Evolutionary conservation across 169 alveolate species (phyloP), one percentile per base, ranked within the genome.

Genomic region (Plasmodium chabaudi): DNA sequence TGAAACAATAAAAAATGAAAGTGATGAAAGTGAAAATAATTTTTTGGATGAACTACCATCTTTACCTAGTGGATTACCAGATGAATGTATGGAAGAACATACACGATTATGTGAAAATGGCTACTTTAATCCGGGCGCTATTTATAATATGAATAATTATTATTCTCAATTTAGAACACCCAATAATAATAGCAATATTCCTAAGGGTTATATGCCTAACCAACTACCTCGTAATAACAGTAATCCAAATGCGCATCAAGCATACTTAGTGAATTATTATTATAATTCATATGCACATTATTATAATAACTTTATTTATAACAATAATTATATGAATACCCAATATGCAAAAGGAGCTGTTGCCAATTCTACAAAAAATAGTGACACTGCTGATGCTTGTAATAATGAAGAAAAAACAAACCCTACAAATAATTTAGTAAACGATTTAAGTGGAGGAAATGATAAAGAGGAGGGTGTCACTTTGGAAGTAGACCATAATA

Each of bases 41-140:
- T 79, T 79, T 49, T 69, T 79, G 27, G 89, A 79, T n/a, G 65
- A 69, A 39, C 59, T 79, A 53, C 89, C 89, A 15, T 79, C 89
- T 25, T 47, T 79, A 39, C 89, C 89, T 5, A 67, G 49, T 19
- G 89, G 89, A 34, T 59, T 79, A 17, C 89, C 89, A 10, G 49
- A 65, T 25, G 89, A 67, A 10, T 55, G 47, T 34, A 19, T 79
- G 10, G 51, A 25, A 49, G 42, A 70, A 27, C 49, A 9, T 47
- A 39, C 12, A 68, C 15, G 9, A 6, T 17, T n/a, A 13, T 17
- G 21, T 44, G 49, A n/a, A 68, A n/a, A 65, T 34, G 49, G 25
- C 2, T 6, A 6, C 7, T 51, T 15, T 2, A 13, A 51, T 51
- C 7, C n/a, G 3, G 3, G 17, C 34, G 0, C 67, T 17, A 25